Base-by-base conservation (phyloP, 2,329 filamentous ascomycete genomes). In the Westerdykella ornata region DNA sequence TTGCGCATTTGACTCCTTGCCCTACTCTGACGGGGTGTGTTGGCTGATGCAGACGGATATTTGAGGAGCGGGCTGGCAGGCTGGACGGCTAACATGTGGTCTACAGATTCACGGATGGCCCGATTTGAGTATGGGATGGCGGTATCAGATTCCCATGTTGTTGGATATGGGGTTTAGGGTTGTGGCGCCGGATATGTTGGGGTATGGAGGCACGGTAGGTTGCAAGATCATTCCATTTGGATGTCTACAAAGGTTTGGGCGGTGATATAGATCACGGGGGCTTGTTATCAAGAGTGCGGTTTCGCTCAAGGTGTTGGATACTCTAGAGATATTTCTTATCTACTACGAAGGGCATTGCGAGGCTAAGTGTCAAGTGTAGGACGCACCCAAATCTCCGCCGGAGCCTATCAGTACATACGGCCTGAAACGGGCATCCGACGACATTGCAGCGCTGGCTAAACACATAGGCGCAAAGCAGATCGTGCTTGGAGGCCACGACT, bases 401-500 rank as follows among this genome's bases (percentile, higher is more conserved):
- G 72, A 78, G 32, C 72, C 75, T 1, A 65, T 81, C 3, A 66
- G 68, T 37, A 70, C 77, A 41, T 96, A 90, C 68, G 78, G 78
- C 17, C 72, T 80, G 61, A 92, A 88, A 70, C 78, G 75, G 48
- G 78, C 85, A 45, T 75, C 84, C 14, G 78, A 81, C 41, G 88
- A 95, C 58, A 76, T 97, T 51, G 82, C 80, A 16, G 81, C 80
- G 46, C 74, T 97, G 17, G 80, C 84, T 5, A 70, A 69, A 44
- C 74, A 82, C 29, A 63, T 82, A 4, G 68, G 70, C 3, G 69
- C 72, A 39, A 70, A 60, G 33, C 71, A 64, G 36, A 83, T 95
- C 57, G 82, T 96, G 42, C 75, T 96, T 12, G 88, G 88, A 37
- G 90, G 88, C 6, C 90, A 96, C 68, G 90, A 97, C 68, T 96